These are phyloP conservation scores for Ormosia emarginata DNA, from an alignment of 306 rosid species.

Conservation along the genomic window DNA sequence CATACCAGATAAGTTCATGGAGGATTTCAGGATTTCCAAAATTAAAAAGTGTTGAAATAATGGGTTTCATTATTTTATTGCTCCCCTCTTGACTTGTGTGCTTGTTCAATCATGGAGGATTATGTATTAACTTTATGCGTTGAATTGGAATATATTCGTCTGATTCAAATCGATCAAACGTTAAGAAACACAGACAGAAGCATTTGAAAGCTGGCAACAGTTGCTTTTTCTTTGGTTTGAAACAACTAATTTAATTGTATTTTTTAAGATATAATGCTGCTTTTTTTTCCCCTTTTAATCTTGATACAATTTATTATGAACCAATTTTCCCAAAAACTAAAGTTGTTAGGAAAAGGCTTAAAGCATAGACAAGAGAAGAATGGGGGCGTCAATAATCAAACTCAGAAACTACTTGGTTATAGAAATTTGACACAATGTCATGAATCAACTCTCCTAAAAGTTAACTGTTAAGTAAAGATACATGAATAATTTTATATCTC, in stretches of 20 bases:
- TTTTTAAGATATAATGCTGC: not conserved
- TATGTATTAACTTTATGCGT: slow-evolving; percentile 21
- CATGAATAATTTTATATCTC: too few species aligned
- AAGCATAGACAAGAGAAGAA: too few species aligned
- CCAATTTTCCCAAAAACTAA: too few species aligned
- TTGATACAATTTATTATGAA: not conserved
- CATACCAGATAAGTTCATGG: slow-evolving; percentile 36
- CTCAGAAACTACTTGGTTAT: too few species aligned
- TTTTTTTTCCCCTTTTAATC: not conserved
- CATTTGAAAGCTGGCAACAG: slow-evolving; percentile 45
- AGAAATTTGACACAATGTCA: too few species aligned
- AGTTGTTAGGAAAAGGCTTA: too few species aligned
- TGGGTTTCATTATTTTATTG: slow-evolving; percentile 15
- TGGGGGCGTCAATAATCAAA: too few species aligned
- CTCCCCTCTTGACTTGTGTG: slow-evolving; percentile 39
- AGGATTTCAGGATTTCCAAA: slow-evolving; percentile 5
- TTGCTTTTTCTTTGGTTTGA: not conserved
- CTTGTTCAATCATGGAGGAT: slow-evolving; percentile 37
- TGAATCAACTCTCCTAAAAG: too few species aligned
- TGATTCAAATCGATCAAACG: slow-evolving; percentile 17
- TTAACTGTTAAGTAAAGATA: not conserved
- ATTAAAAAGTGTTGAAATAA: not conserved
- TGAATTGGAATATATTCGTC: slow-evolving; percentile 21
- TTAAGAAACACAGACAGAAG: slow-evolving; percentile 34
- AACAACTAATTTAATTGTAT: not conserved